Conservation (phyloP, 768 basidiomycete species). For the Mycena filopes region DNA sequence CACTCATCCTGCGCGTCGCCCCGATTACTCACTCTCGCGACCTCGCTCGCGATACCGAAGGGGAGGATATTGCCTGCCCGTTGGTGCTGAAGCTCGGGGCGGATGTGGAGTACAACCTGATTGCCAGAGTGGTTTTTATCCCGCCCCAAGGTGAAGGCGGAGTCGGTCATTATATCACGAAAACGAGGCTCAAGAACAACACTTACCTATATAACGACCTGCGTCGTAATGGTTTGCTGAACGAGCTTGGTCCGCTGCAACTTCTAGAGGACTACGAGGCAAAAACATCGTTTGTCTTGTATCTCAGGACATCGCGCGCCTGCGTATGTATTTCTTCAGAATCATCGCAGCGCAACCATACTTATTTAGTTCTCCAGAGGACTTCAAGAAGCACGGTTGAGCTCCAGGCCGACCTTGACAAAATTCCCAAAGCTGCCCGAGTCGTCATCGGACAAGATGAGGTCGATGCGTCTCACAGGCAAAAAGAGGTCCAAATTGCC, state of each 20-base stretch:
- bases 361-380: not conserved
- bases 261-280: constrained; percentile 1
- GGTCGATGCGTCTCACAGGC: no score
- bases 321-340: not conserved
- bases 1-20: constrained; percentile 3
- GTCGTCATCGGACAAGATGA: no score
- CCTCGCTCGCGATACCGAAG: not conserved
- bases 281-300: not conserved
- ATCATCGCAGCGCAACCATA: no score
- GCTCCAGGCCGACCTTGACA: not conserved
- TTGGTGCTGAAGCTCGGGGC: not conserved
- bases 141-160: not conserved
- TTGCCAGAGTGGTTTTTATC: not conserved
- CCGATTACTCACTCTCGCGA: not conserved
- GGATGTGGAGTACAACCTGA: constrained; percentile 6
- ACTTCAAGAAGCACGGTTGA: not conserved
- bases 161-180: constrained; percentile 13
- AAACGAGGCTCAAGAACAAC: not conserved
- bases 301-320: constrained; percentile 3
- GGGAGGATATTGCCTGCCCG: not conserved
- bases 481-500: not conserved
- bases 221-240: not conserved
- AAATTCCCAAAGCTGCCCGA: not conserved
- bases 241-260: constrained; percentile 10
- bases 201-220: constrained; percentile 18